Conservation (phyloP, 805 yeast species). For the Saturnispora gosingensis region DNA sequence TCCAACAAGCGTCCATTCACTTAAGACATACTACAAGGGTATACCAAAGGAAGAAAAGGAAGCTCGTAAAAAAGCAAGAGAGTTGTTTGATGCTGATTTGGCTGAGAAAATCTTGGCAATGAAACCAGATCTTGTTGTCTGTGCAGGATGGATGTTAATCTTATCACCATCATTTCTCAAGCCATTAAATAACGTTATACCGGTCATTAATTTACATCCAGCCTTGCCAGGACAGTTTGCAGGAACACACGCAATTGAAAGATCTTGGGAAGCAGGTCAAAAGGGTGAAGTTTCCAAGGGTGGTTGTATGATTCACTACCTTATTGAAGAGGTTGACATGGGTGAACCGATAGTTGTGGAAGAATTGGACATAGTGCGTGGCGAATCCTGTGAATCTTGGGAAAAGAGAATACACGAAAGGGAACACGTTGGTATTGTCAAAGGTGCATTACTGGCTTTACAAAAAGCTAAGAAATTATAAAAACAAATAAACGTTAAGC, state of each 20-base stretch:
- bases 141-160: constrained; percentile 98
- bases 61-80: constrained; percentile 53
- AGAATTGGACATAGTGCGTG: constrained; percentile 60
- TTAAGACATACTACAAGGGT: constrained; percentile 66
- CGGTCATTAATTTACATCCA: constrained; percentile 90
- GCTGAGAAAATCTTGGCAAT: constrained; percentile 53
- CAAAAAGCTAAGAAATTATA: constrained; percentile 15
- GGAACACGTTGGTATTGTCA: constrained; percentile 90
- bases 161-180: constrained; percentile 66
- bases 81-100: constrained; percentile 66
- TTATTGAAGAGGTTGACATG: constrained; percentile 90
- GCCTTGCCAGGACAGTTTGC: constrained; percentile 96
- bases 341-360: constrained; percentile 85
- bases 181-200: constrained; percentile 53
- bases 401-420: constrained; percentile 72
- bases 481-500: background rate
- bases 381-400: constrained; percentile 71
- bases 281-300: constrained; percentile 66
- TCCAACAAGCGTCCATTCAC: constrained; percentile 61
- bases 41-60: constrained; percentile 59
- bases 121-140: constrained; percentile 79
- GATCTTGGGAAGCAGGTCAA: constrained; percentile 95
- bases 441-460: constrained; percentile 68
- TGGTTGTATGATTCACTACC: constrained; percentile 95
- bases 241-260: constrained; percentile 93